Evolutionary conservation across 1,284 basidiomycete species (phyloP).

Genomic region (Cryptococcus maquisensis): DNA sequence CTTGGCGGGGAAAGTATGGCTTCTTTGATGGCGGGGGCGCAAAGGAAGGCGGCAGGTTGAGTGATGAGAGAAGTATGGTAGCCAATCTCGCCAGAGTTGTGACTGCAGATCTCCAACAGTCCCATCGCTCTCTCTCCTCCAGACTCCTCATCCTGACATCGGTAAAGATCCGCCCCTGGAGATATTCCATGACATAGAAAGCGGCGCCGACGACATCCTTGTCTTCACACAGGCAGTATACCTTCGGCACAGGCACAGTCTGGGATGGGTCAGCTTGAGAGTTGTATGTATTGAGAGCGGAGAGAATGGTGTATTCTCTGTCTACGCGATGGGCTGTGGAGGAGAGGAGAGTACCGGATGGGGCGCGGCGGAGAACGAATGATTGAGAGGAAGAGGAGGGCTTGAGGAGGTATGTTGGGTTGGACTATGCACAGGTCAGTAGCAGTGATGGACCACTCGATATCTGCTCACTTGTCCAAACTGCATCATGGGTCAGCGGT

Average conservation of each 20-base stretch:
- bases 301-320: constrained; percentile 78
- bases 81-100: constrained; percentile 69
- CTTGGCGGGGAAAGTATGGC: constrained; percentile 86
- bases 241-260: constrained; percentile 75
- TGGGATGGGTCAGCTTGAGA: constrained; percentile 20
- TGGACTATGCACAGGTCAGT: constrained; percentile 58
- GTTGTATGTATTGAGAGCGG: constrained; percentile 71
- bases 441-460: not conserved
- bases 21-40: constrained; percentile 57
- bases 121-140: constrained; percentile 57
- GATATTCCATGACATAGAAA: constrained; percentile 94
- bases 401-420: constrained; percentile 73
- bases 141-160: constrained; percentile 73
- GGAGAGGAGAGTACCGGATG: constrained; percentile 78
- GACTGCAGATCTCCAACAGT: constrained; percentile 75
- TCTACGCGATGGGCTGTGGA: constrained; percentile 91
- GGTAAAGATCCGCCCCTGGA: constrained; percentile 89
- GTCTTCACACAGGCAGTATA: constrained; percentile 79
- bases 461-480: constrained; percentile 68
- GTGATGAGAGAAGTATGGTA: constrained; percentile 61
- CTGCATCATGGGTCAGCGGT: constrained; percentile 47
- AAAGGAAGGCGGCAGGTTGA: constrained; percentile 68
- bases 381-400: constrained; percentile 11
- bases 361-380: constrained; percentile 83
- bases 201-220: constrained; percentile 71